Base-by-base conservation (phyloP, 805 yeast species). In the Priceomyces fermenticarens region DNA sequence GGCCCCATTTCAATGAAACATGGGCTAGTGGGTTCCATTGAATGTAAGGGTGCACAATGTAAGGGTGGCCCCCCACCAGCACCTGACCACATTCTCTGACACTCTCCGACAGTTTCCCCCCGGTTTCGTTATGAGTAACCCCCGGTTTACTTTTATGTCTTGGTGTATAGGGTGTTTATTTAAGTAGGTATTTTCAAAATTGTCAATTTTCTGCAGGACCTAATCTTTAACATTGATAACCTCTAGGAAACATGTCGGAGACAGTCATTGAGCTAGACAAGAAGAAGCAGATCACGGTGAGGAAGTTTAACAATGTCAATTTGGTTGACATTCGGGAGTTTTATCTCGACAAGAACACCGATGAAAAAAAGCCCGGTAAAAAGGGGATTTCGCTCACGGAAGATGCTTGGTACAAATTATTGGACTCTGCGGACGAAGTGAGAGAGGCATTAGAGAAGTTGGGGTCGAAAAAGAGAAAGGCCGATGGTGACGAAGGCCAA, bases 261-360 rank as follows among this genome's bases (percentile, higher is more conserved):
- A 38, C 38, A 6, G 52, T 46, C n/a, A 52, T 62, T 36, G 63
- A 59, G 33, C 55, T 69, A 36, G 73, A 63, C 48, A 46, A 40
- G 33, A 66, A 62, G 46, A 88, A 88, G 56, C 77, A 80, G 41
- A 84, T 87, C 26, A 78, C 87, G 0, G 88, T 91, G 12, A 73
- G 88, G 42, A 77, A 75, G 49, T 90, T 80, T 69, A 81, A 85
- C 41, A 81, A 81, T 38, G 65, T 68, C 41, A 77, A 76, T 27
- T 65, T 89, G 48, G 79, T 91, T 10, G 96, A 90, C 53, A 85
- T 90, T 39, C 75, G 98, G 43, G 97, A 90, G 58, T 88, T 71
- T 64, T 90, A 88, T 60, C 37, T 55, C 11, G 72, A 66, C 49
- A 65, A 62, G 43, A 71, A 70, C 39, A 78, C 80, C 37, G 83